Base-by-base conservation (phyloP, 176 grass and related monocot genomes). In the Pontederia paniculata region DNA sequence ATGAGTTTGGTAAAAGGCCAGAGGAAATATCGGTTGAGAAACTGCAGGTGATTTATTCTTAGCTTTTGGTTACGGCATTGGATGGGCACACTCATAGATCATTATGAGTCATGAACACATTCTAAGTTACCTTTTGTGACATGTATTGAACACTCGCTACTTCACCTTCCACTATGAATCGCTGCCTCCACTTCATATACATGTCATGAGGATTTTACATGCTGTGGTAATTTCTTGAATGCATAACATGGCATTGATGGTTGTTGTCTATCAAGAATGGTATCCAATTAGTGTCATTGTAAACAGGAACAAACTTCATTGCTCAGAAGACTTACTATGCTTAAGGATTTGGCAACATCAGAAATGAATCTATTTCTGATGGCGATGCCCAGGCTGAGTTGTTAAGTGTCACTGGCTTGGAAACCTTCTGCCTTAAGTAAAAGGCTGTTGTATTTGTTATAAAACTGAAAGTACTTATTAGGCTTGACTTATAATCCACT, bases 21-120 rank as follows among this genome's bases (percentile, higher is more conserved):
- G 78, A 83, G 73, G 93, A 98, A 77, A 86, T 98, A 70, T 98
- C 80, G 58, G 71, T 83, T 73, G 93, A 91, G 75, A 98, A 98
- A 60, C 80, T 91, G 77, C 83, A 98, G 87, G 93, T 91, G 41
- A 22, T 81, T 28, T 65, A 60, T 69, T 28, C 9, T 71, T 31
- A 47, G 58, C n/a, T n/a, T 84, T 66, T 68, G 63, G 9, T 56
- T 45, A 63, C 37, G 22, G 43, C 10, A n/a, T 71, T 57, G n/a
- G 48, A 61, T 23, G 51, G 84, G 44, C 9, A 21, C 22, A 19
- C 16, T 68, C 45, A 5, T 61, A 42, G 23, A 17, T 5, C 9
- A 41, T 5, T 62, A 56, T 44, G 12, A 45, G 9, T 61, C 46
- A 14, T 14, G 3, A 72, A 3, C 57, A 52, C 25, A 51, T 11